Percentiles rank a stretch among this genome's conserved stretches.
These are phyloP conservation scores for Iberis pinnata DNA, from an alignment of 345 rosid genomes.

Conservation along the genomic window DNA sequence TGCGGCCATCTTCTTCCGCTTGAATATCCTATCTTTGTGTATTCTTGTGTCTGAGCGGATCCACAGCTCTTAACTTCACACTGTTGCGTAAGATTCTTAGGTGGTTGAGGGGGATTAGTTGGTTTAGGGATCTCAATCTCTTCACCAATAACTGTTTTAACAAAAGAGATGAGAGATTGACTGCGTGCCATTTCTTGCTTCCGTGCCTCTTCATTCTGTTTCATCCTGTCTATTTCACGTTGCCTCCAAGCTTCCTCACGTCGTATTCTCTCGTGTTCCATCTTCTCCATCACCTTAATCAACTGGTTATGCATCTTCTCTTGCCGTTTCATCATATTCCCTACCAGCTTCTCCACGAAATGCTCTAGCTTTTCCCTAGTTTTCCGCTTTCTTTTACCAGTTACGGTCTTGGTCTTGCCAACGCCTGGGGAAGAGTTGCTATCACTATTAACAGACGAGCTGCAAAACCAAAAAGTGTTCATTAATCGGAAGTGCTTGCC, in stretches of 20 bases:
- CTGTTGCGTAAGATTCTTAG: slow-evolving; percentile 20
- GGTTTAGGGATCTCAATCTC: slow-evolving; percentile 30
- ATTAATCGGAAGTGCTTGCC: not conserved
- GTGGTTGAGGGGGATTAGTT: slow-evolving; percentile 8
- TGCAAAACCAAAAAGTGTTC: slow-evolving; percentile 26
- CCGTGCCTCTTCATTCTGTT: slow-evolving; percentile 49
- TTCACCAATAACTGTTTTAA: slow-evolving; percentile 43
- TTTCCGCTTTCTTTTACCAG: slow-evolving; percentile 51
- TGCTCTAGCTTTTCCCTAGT: slow-evolving; percentile 35
- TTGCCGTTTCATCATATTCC: slow-evolving; percentile 61
- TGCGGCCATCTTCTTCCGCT: slow-evolving; percentile 61
- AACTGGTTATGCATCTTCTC: slow-evolving; percentile 68
- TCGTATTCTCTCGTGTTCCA: slow-evolving; percentile 50
- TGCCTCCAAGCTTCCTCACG: slow-evolving; percentile 82
- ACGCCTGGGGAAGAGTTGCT: slow-evolving; percentile 28
- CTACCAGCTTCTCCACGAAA: slow-evolving; percentile 47
- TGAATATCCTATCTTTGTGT: slow-evolving; percentile 5
- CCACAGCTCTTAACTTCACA: slow-evolving; percentile 13
- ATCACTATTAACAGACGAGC: slow-evolving; percentile 42
- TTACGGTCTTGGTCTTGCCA: slow-evolving; percentile 30
- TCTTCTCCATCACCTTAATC: slow-evolving; percentile 58
- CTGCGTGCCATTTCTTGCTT: slow-evolving; percentile 49
- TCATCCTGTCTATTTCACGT: slow-evolving; percentile 53
- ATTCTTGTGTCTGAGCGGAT: slow-evolving; percentile 24
- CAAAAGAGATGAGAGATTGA: slow-evolving; percentile 54